Percentiles rank a stretch among this genome's conserved stretches.
Evolutionary conservation across 768 basidiomycete genomes (phyloP).

Genomic region (Boletus sp.): DNA sequence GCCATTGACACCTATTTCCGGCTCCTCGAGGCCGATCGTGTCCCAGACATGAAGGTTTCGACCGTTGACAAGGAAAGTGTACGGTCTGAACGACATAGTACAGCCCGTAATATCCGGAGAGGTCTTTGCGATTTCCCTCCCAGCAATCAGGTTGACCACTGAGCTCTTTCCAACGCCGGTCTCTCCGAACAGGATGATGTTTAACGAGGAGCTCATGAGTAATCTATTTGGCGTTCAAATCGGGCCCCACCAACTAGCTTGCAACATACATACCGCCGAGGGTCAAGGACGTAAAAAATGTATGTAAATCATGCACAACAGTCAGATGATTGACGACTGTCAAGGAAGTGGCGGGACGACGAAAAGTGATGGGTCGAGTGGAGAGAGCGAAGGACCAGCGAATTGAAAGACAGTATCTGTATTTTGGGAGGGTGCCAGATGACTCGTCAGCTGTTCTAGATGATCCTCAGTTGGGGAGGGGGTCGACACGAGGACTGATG

Average conservation of each 20-base stretch:
- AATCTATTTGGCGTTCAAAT: conserved; percentile 19
- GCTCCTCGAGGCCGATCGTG: conserved; percentile 35
- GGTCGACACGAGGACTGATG: conserved; percentile 15
- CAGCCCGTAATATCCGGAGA: conserved; percentile 33
- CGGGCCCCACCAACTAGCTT: conserved; percentile 3
- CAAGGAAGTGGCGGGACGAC: neutral
- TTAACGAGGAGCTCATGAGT: conserved; percentile 25
- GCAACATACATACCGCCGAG: conserved; percentile 6
- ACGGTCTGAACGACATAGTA: conserved; percentile 34
- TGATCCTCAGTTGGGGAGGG: conserved; percentile 15
- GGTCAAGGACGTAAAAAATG: neutral
- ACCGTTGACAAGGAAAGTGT: conserved; percentile 21
- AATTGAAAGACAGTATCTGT: conserved; percentile 13
- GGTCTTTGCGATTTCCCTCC: conserved; percentile 18
- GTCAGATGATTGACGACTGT: neutral
- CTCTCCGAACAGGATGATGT: conserved; percentile 45
- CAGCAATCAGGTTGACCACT: conserved; percentile 33
- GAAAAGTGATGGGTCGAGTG: conserved; percentile 1
- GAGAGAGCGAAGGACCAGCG: neutral
- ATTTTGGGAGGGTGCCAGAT: conserved; percentile 2
- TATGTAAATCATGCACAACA: neutral
- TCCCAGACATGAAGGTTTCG: conserved; percentile 30
- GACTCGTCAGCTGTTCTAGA: conserved; percentile 14
- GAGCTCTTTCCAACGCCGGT: conserved; percentile 38
- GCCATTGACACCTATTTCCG: conserved; percentile 22